These are phyloP conservation scores for Cryptococcus jaspeensis DNA, from an alignment of 1,284 basidiomycete species.

Conservation along the genomic window DNA sequence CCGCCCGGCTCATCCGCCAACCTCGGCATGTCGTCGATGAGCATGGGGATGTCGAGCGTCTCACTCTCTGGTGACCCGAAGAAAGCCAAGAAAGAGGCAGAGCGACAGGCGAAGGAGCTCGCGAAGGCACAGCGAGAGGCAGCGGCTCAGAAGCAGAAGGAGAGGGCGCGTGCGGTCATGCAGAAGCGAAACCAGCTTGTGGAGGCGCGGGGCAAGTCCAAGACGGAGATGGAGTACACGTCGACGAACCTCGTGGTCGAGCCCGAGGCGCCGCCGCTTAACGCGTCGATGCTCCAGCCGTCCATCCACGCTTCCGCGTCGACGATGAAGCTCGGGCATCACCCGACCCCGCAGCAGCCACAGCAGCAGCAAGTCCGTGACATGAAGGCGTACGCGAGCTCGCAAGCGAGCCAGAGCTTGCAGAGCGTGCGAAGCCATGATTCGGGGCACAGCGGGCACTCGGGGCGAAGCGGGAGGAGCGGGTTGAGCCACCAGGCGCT, in stretches of 20 bases:
- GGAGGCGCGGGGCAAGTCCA: constrained; percentile 53
- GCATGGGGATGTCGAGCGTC: neutral
- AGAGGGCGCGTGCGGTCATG: constrained; percentile 93
- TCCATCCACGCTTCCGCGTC: constrained; percentile 6
- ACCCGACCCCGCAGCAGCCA: neutral
- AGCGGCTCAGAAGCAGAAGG: constrained; percentile 63
- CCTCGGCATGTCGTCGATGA: neutral
- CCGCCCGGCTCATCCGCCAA: constrained; percentile 50
- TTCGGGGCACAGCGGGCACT: constrained; percentile 13
- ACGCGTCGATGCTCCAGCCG: constrained; percentile 1
- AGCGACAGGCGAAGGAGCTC: constrained; percentile 76
- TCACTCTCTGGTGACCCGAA: constrained; percentile 61
- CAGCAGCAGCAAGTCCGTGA: constrained; percentile 3
- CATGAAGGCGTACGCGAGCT: constrained; percentile 10
- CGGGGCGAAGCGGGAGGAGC: constrained; percentile 11
- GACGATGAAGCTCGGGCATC: neutral
- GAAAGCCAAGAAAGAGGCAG: constrained; percentile 86
- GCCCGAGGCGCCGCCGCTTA: neutral
- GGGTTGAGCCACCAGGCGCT: constrained; percentile 20
- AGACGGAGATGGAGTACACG: constrained; percentile 26
- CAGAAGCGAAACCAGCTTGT: constrained; percentile 79
- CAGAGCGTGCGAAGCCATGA: constrained; percentile 19
- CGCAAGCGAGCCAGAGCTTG: constrained; percentile 12
- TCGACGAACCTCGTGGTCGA: constrained; percentile 5
- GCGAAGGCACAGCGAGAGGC: constrained; percentile 82